These are phyloP conservation scores for Aspergillus sergii DNA, from an alignment of 2,329 filamentous ascomycete species.

Conservation along the genomic window DNA sequence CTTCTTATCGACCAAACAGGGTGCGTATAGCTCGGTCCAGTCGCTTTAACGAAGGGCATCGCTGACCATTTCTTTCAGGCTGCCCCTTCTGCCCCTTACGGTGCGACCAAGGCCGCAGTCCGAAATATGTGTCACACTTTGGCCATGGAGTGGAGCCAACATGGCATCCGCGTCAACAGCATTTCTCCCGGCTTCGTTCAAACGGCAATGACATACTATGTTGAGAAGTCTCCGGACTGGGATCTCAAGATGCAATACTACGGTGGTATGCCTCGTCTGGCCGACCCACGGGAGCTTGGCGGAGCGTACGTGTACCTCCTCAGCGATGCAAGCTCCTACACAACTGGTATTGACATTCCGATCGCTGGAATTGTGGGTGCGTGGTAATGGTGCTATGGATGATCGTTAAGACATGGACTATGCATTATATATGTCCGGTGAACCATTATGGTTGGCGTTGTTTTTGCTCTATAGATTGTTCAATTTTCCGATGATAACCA, in stretches of 20 bases:
- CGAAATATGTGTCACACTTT: constrained; percentile 35
- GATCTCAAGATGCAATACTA: constrained; percentile 61
- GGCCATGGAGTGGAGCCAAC: constrained; percentile 54
- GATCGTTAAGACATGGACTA: not conserved
- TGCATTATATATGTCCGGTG: not conserved
- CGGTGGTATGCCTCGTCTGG: constrained; percentile 59
- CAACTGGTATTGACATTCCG: constrained; percentile 41
- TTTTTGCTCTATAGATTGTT: not conserved
- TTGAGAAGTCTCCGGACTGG: constrained; percentile 58
- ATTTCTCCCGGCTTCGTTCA: constrained; percentile 50
- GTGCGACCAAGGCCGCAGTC: constrained; percentile 49
- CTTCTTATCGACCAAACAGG: constrained; percentile 52
- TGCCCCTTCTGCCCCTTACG: constrained; percentile 55
- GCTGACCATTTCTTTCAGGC: constrained; percentile 28
- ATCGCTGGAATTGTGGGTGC: constrained; percentile 43
- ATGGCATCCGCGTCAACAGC: constrained; percentile 44
- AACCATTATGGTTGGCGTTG: not conserved
- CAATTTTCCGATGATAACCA: not conserved
- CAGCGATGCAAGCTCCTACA: constrained; percentile 48
- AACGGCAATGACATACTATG: constrained; percentile 54
- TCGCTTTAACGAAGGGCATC: not conserved
- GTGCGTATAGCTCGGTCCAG: constrained; percentile 10
- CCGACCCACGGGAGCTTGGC: constrained; percentile 56
- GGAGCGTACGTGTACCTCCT: constrained; percentile 61
- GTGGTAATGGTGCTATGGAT: constrained; percentile 18